Evolutionary conservation across 2,329 filamentous ascomycete genomes (phyloP).

Genomic region (Beauveria sp.): DNA sequence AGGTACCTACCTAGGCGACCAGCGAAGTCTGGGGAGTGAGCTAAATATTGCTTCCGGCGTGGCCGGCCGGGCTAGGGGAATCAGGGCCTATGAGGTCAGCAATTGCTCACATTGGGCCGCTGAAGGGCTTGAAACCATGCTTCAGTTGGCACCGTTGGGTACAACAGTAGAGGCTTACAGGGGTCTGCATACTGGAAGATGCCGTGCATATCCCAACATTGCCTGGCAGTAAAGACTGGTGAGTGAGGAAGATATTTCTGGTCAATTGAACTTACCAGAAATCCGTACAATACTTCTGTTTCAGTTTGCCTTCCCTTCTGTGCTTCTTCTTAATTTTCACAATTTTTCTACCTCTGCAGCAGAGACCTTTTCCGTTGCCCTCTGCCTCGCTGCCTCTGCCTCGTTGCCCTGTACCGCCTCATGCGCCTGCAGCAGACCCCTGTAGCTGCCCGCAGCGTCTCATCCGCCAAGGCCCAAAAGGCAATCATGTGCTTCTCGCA

Average conservation of each 20-base stretch:
- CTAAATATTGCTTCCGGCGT: not conserved
- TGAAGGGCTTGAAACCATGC: not conserved
- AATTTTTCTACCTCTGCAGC: too few relatives aligned
- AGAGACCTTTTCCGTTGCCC: too few relatives aligned
- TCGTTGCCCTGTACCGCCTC: not conserved
- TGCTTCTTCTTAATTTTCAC: too few relatives aligned
- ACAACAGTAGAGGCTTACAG: not conserved
- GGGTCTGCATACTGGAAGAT: not conserved
- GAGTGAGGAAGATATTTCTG: too few relatives aligned
- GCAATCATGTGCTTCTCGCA: constrained; percentile 10
- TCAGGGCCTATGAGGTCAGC: not conserved
- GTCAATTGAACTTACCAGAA: too few relatives aligned
- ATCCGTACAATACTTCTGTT: too few relatives aligned
- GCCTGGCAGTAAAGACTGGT: not conserved
- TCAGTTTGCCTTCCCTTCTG: too few relatives aligned
- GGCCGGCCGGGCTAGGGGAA: not conserved
- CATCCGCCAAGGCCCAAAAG: not conserved
- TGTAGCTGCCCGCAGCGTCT: not conserved
- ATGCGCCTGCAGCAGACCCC: not conserved
- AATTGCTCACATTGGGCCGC: not conserved
- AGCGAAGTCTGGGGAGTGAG: not conserved
- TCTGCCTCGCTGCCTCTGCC: not conserved
- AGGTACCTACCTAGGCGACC: too few relatives aligned
- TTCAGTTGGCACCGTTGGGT: too few relatives aligned
- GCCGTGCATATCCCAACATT: not conserved